Evolutionary conservation across 1,284 basidiomycete genomes (phyloP), one percentile per base, ranked within the genome.

Genomic region (Marasmius fiardii): DNA sequence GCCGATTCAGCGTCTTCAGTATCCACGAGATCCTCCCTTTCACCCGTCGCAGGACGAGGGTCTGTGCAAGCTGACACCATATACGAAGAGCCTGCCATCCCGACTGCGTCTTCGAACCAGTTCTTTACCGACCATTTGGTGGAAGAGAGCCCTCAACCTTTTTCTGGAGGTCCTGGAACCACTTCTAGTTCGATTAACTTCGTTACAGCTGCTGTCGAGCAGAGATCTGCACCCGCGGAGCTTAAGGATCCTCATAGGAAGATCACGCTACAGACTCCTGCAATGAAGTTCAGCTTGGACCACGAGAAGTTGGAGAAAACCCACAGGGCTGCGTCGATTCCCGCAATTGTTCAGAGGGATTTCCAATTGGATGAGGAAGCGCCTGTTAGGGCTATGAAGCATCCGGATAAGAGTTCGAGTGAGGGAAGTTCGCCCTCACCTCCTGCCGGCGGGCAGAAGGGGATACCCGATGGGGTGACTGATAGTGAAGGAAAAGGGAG

Each of bases 221-320:
- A 63, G 20, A 65, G 65, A 28, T 79, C 83, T 39, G 83, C 84
- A 0, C 85, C 85, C 21, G 74, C 83, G 2, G 77, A 79, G 53
- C 64, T 85, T 23, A 73, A 74, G 12, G 64, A 68, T 16, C 68
- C 65, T 0, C 76, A 77, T 55, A 68, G 62, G 5, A 64, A 65
- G 39, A 65, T 77, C 44, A 71, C 72, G 23, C 11, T 63, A 20
- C 56, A 55, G 26, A 60, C 60, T 7, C 69, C 63, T n/a, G 55
- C 52, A 28, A 45, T 58, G 52, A 68, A 62, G 60, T 64, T 61
- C 51, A 73, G 70, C 60, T 64, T 73, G n/a, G 71, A 74, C 50
- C 63, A 67, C 31, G 57, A 2, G 20, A 20, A 16, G 14, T 2
- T 58, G 39, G 51, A 49, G 21, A 33, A 58, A 2, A 20, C 31